Evolutionary conservation across 805 yeast species (phyloP).

Genomic region (Wickerhamomyces queroliae): DNA sequence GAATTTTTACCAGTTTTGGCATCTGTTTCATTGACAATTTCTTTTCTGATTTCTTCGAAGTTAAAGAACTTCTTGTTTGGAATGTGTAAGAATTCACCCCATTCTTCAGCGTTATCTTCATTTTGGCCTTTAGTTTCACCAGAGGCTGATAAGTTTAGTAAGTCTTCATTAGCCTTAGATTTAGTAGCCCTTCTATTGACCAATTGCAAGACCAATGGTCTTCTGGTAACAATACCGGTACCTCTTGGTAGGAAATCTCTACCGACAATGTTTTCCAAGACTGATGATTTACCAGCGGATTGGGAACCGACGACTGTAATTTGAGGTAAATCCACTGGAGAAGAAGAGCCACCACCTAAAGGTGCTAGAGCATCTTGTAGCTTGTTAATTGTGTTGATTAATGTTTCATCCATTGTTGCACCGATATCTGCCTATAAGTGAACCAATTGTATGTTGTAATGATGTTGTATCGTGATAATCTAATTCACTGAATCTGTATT

Average conservation of each 20-base stretch:
- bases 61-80: constrained; percentile 86
- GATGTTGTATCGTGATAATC: background rate
- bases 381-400: constrained; percentile 72
- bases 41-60: constrained; percentile 83
- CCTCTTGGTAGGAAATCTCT: constrained; percentile 90
- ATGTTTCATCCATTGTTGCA: constrained; percentile 59
- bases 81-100: constrained; percentile 96
- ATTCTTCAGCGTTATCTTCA: constrained; percentile 76
- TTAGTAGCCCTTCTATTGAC: constrained; percentile 56
- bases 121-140: constrained; percentile 42
- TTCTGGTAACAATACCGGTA: constrained; percentile 86
- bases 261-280: constrained; percentile 85
- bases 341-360: constrained; percentile 69
- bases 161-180: constrained; percentile 20
- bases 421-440: background rate
- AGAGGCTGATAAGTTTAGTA: constrained; percentile 33
- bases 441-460: background rate
- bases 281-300: constrained; percentile 85
- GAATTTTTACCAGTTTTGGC: constrained; percentile 75
- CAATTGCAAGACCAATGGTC: constrained; percentile 80
- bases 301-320: constrained; percentile 95
- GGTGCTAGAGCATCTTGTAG: constrained; percentile 87
- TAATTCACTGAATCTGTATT: too few species aligned
- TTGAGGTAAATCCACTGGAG: constrained; percentile 88
- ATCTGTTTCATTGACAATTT: constrained; percentile 89